Evolutionary conservation across 192 early-diverging fungal species (phyloP).

Genomic region (Gigaspora rosea): DNA sequence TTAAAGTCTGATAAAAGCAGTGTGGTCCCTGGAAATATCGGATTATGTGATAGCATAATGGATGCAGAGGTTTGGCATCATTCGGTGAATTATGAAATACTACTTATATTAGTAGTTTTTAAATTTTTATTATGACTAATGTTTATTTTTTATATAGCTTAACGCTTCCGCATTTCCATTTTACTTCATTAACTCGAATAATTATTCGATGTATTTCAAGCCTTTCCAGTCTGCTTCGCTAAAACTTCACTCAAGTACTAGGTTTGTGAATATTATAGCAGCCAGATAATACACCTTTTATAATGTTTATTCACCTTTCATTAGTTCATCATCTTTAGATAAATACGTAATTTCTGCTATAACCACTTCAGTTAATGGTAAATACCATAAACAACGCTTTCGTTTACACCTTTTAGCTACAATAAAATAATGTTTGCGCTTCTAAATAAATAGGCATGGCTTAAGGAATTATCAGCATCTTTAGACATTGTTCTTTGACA

Average conservation of each 20-base stretch:
- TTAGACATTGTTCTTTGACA: slow-evolving; percentile 41
- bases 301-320: not conserved
- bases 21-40: slow-evolving; percentile 49
- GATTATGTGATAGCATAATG: slow-evolving; percentile 42
- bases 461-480: slow-evolving; percentile 19
- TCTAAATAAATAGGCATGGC: slow-evolving; percentile 29
- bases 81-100: slow-evolving; percentile 41
- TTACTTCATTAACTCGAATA: slow-evolving; percentile 32
- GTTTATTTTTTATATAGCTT: slow-evolving; percentile 27
- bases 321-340: not conserved
- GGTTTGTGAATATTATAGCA: slow-evolving; percentile 30
- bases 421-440: not conserved
- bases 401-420: not conserved
- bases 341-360: not conserved
- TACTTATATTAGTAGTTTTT: not conserved
- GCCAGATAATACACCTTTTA: not conserved
- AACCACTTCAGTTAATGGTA: not conserved
- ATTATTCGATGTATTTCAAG: slow-evolving; percentile 30
- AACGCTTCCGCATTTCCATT: slow-evolving; percentile 27
- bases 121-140: not conserved
- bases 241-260: slow-evolving; percentile 41
- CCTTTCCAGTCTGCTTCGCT: slow-evolving; percentile 26
- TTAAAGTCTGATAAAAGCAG: slow-evolving; percentile 36
- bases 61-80: slow-evolving; percentile 46
- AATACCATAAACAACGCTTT: not conserved